Conservation (phyloP, 1,284 basidiomycete species). For the Anthracocystis walkeri region DNA sequence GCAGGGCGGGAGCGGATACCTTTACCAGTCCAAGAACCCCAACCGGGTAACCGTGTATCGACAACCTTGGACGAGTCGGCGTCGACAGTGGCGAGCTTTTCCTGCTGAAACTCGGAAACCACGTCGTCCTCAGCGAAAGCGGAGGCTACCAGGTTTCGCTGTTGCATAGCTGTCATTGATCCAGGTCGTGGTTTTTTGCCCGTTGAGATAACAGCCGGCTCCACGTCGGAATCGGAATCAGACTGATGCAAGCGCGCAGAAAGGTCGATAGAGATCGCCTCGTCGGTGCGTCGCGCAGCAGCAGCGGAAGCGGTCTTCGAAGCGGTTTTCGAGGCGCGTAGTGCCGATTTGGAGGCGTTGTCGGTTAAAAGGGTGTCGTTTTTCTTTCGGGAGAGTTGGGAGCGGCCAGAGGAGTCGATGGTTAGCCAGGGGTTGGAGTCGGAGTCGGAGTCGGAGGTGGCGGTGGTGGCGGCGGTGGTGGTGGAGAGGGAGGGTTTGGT, state of each 20-base stretch:
- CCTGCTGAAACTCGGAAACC: slow-evolving; percentile 84
- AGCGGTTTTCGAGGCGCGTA: not conserved
- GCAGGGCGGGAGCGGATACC: slow-evolving; percentile 72
- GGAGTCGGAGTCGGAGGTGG: slow-evolving; percentile 14
- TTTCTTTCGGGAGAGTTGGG: slow-evolving; percentile 49
- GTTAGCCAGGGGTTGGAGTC: slow-evolving; percentile 53
- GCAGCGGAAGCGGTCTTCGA: slow-evolving; percentile 45
- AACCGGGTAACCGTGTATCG: slow-evolving; percentile 87
- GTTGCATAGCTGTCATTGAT: slow-evolving; percentile 70
- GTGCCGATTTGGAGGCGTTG: slow-evolving; percentile 21
- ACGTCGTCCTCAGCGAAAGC: slow-evolving; percentile 98
- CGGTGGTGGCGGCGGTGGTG: not conserved
- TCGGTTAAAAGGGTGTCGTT: slow-evolving; percentile 27
- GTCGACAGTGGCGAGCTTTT: slow-evolving; percentile 83
- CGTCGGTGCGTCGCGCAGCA: slow-evolving; percentile 19
- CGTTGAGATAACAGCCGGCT: not conserved
- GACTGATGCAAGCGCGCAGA: slow-evolving; percentile 4
- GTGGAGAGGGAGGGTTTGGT: not conserved
- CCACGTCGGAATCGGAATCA: not conserved
- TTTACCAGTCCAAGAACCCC: slow-evolving; percentile 92
- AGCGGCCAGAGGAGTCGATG: slow-evolving; percentile 9
- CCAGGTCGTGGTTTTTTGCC: not conserved
- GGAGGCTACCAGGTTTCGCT: slow-evolving; percentile 88
- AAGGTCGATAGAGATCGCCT: slow-evolving; percentile 28
- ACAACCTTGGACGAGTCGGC: slow-evolving; percentile 84